Evolutionary conservation across 2,329 filamentous ascomycete genomes (phyloP).

Genomic region (Pseudopyricularia cyperi): DNA sequence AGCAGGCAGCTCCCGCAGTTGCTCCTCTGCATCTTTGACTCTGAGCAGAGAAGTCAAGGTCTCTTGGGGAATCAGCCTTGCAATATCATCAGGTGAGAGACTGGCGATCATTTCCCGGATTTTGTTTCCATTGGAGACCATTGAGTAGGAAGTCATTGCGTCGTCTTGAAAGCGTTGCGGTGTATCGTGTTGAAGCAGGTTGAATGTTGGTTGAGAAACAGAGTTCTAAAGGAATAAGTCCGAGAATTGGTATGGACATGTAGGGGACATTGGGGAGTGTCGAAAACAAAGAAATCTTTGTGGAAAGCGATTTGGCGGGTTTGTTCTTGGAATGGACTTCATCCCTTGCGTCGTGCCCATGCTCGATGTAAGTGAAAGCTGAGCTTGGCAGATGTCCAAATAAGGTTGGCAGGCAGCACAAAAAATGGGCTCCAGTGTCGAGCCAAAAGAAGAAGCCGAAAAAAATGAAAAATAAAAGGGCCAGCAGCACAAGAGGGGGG

Average conservation of each 20-base stretch:
- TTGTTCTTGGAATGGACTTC: not conserved
- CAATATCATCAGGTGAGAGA: slow-evolving; percentile 1
- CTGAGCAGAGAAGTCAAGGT: not conserved
- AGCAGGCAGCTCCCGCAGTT: not conserved
- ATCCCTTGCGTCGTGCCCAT: slow-evolving; percentile 1
- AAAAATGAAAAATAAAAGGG: no score
- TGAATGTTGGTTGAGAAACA: not conserved
- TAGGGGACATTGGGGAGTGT: not conserved
- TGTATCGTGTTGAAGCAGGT: not conserved
- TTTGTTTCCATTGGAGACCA: not conserved
- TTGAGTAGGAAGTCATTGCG: not conserved
- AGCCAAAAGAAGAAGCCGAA: no score
- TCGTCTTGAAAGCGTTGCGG: not conserved
- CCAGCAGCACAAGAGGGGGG: no score
- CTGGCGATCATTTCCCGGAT: not conserved
- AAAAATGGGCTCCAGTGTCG: not conserved
- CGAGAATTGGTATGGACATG: not conserved
- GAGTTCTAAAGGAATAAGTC: not conserved
- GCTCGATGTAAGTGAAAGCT: not conserved
- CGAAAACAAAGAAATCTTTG: slow-evolving; percentile 2
- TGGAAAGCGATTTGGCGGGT: not conserved
- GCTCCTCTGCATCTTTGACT: not conserved
- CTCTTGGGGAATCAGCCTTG: slow-evolving; percentile 1
- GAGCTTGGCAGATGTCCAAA: slow-evolving; percentile 2
- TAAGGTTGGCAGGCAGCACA: slow-evolving; percentile 1